Evolutionary conservation across 2,329 filamentous ascomycete genomes (phyloP).

Genomic region (Alternaria metachromatica): DNA sequence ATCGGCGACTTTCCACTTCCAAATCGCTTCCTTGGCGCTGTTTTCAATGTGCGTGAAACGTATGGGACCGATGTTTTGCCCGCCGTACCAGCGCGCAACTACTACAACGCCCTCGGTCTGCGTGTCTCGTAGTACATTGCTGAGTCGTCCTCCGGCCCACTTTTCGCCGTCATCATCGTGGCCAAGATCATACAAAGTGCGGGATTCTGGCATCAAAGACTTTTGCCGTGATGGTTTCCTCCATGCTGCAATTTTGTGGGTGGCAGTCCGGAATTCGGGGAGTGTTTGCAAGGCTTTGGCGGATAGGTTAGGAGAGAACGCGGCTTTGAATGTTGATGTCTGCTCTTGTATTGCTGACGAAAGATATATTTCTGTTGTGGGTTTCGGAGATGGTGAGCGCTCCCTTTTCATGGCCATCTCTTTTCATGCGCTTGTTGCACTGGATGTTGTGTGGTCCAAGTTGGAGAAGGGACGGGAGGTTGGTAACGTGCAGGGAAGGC

Average conservation of each 20-base stretch:
- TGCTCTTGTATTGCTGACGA: slow-evolving; percentile 58
- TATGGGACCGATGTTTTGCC: slow-evolving; percentile 59
- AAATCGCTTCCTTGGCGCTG: slow-evolving; percentile 56
- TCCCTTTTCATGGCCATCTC: slow-evolving; percentile 43
- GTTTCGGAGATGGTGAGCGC: slow-evolving; percentile 22
- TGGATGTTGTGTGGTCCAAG: not conserved
- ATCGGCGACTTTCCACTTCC: slow-evolving; percentile 48
- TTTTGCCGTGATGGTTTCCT: slow-evolving; percentile 56
- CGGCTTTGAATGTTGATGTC: slow-evolving; percentile 59
- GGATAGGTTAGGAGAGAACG: slow-evolving; percentile 56
- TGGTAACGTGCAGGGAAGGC: not conserved
- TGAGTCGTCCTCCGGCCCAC: slow-evolving; percentile 57
- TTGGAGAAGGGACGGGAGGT: slow-evolving; percentile 6
- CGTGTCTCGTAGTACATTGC: slow-evolving; percentile 55
- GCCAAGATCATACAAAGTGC: slow-evolving; percentile 51
- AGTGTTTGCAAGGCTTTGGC: slow-evolving; percentile 52
- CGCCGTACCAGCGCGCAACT: slow-evolving; percentile 63
- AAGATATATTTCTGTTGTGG: slow-evolving; percentile 47
- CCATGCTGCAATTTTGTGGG: slow-evolving; percentile 61
- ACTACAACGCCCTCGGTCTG: slow-evolving; percentile 56
- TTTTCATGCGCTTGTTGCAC: not conserved
- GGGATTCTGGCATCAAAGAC: slow-evolving; percentile 48
- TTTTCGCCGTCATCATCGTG: slow-evolving; percentile 63
- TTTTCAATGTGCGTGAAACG: slow-evolving; percentile 61
- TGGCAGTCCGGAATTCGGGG: slow-evolving; percentile 54